Evolutionary conservation across 1,284 basidiomycete genomes (phyloP).

Genomic region (Apiotrichum laibachii): DNA sequence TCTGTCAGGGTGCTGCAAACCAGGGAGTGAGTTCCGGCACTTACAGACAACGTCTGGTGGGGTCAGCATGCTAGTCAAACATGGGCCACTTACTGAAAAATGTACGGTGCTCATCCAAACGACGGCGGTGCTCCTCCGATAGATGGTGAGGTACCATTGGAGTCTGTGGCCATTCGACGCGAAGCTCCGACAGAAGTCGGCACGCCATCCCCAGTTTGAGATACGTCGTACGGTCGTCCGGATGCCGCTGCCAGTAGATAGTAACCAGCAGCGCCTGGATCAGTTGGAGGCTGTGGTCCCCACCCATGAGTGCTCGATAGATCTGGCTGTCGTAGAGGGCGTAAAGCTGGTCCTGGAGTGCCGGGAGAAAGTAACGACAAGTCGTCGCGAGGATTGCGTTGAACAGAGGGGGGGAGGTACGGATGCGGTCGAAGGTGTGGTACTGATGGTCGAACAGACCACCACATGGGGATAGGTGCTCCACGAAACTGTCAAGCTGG

Average conservation of each 20-base stretch:
- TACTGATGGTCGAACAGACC: constrained; percentile 15
- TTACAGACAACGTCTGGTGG: neutral
- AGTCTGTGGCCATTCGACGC: constrained; percentile 2
- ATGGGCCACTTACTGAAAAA: constrained; percentile 9
- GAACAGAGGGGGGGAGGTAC: constrained; percentile 14
- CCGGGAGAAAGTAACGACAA: constrained; percentile 21
- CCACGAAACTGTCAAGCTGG: constrained; percentile 8
- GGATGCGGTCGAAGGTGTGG: constrained; percentile 18
- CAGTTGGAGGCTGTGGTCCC: constrained; percentile 16
- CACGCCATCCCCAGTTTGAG: constrained; percentile 30
- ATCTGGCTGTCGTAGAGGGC: constrained; percentile 21
- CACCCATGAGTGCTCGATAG: constrained; percentile 14
- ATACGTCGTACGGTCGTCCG: constrained; percentile 23
- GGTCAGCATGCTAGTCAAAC: neutral
- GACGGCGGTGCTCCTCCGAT: constrained; percentile 10
- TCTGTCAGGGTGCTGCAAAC: neutral
- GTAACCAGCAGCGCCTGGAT: constrained; percentile 22
- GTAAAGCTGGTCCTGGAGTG: constrained; percentile 14
- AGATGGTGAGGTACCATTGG: neutral
- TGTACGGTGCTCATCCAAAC: constrained; percentile 11
- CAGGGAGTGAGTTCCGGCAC: neutral
- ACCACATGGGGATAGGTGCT: neutral
- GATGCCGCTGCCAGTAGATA: constrained; percentile 18
- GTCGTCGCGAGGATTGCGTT: constrained; percentile 29
- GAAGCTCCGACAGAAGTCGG: constrained; percentile 26